Evolutionary conservation across 192 early-diverging fungal species (phyloP).

Genomic region (Backusella psychrophila): DNA sequence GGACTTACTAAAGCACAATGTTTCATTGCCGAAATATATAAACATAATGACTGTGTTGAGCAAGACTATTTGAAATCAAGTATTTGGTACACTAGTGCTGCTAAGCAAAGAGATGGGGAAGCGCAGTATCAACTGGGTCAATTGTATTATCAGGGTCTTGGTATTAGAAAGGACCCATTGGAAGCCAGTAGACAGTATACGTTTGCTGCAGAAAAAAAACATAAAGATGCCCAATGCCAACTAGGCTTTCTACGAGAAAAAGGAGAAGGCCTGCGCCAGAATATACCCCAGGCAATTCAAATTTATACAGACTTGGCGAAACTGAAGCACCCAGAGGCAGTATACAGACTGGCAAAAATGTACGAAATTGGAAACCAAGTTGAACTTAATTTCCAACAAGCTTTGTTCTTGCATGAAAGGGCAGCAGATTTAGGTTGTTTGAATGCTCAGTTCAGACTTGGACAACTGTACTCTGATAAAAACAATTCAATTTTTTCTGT

Average conservation of each 20-base stretch:
- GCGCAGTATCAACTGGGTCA: neutral
- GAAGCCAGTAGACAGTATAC: neutral
- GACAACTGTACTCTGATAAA: neutral
- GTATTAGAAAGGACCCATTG: neutral
- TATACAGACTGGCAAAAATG: neutral
- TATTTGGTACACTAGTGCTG: neutral
- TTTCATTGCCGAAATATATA: neutral
- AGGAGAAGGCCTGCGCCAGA: neutral
- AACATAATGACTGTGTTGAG: neutral
- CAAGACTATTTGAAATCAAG: neutral
- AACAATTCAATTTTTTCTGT: neutral
- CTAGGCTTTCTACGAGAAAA: neutral
- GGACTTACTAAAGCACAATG: neutral
- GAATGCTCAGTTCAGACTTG: neutral
- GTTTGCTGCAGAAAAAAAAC: neutral
- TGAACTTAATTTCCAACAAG: neutral
- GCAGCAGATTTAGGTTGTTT: neutral
- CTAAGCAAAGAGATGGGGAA: neutral
- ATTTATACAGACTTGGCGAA: neutral
- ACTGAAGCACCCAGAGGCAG: neutral
- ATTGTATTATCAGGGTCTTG: neutral
- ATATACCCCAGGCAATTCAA: neutral
- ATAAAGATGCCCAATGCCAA: neutral
- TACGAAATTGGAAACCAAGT: neutral
- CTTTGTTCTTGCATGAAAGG: neutral